These are phyloP conservation scores for Solanum chacoense DNA, from an alignment of 305 asterid genomes.

Conservation along the genomic window DNA sequence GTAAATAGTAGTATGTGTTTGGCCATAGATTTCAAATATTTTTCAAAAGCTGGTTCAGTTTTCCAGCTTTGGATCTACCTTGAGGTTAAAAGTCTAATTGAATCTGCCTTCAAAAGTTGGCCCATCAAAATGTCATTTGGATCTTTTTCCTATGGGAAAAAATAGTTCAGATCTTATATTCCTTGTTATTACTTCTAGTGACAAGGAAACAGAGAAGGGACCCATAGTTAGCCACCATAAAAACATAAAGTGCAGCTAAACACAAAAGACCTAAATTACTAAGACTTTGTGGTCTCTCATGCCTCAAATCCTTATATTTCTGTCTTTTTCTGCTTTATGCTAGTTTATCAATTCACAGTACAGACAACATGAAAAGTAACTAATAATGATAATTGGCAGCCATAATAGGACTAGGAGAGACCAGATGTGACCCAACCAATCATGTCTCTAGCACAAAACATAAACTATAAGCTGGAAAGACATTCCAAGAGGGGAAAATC, in stretches of 20 bases:
- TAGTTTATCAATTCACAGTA: neutral
- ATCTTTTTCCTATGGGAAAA: neutral
- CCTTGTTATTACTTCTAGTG: neutral
- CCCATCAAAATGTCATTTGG: neutral
- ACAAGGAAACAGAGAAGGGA: neutral
- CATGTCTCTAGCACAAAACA: neutral
- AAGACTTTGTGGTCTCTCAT: neutral
- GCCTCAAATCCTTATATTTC: neutral
- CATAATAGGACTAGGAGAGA: neutral
- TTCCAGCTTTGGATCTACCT: neutral
- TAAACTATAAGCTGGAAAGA: neutral
- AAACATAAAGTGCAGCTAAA: slow-evolving; percentile 5
- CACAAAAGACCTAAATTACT: neutral
- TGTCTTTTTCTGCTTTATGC: neutral
- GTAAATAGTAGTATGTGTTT: neutral
- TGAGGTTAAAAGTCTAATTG: neutral
- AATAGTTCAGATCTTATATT: neutral
- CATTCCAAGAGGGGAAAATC: neutral
- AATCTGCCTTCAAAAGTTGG: neutral
- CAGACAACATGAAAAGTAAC: neutral
- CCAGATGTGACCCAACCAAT: neutral
- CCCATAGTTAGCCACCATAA: slow-evolving; percentile 2
- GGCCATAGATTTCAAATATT: neutral
- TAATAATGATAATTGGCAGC: neutral
- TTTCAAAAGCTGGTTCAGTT: neutral